Conservation (phyloP, 2,329 filamentous ascomycete genomes). For the Neonectria magnoliae region DNA sequence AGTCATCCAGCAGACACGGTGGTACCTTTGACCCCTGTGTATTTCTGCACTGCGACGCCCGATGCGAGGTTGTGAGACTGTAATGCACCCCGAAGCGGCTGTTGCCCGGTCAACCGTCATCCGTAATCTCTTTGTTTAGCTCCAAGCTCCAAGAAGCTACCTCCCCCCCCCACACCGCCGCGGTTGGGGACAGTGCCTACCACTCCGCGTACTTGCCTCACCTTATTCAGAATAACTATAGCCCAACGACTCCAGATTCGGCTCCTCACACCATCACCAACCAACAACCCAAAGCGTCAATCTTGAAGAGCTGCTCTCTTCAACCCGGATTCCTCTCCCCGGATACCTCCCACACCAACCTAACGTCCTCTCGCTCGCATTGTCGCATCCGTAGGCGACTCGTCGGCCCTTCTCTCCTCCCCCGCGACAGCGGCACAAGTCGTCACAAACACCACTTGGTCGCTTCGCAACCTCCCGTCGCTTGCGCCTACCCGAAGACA, state of each 20-base stretch:
- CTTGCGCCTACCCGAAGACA: constrained; percentile 32
- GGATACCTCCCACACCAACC: background rate
- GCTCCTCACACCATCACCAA: constrained; percentile 5
- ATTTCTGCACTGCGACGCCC: background rate
- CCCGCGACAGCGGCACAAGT: constrained; percentile 30
- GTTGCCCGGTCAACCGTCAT: constrained; percentile 22
- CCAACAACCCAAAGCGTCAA: background rate
- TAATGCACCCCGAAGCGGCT: background rate
- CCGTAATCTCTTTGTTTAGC: constrained; percentile 28
- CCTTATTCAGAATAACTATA: background rate
- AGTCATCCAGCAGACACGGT: constrained; percentile 14
- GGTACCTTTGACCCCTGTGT: constrained; percentile 8
- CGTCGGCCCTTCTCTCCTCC: constrained; percentile 5
- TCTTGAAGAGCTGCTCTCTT: background rate
- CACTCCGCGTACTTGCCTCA: background rate
- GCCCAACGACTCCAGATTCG: background rate
- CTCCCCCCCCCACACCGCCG: constrained; percentile 1
- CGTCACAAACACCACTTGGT: constrained; percentile 23
- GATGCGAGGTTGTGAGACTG: constrained; percentile 14
- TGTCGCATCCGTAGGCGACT: background rate
- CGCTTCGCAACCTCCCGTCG: constrained; percentile 20
- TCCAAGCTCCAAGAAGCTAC: constrained; percentile 23
- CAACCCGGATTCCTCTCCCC: background rate
- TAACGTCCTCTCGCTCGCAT: background rate
- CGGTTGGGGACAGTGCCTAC: constrained; percentile 1